Conservation (phyloP, 495 filamentous ascomycete genomes). For the Symbiotaphrina buchneri region DNA sequence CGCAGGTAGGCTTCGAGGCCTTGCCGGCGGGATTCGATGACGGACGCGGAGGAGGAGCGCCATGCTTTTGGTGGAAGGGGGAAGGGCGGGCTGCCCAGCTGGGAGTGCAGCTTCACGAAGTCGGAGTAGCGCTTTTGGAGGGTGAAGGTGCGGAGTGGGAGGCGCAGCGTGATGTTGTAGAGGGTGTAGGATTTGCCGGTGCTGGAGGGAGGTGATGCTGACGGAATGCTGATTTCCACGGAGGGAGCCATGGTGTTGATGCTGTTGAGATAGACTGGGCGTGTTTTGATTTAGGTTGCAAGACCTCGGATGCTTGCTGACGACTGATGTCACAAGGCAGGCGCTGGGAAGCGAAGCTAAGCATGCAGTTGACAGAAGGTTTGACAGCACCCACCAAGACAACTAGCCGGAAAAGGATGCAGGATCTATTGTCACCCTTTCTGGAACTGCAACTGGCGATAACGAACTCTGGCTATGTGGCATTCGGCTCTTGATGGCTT, state of each 20-base stretch:
- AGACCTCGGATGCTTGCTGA: no score
- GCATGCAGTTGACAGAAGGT: no score
- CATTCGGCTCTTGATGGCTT: no score
- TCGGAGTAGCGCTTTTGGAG: slow-evolving; percentile 90
- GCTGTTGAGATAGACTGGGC: no score
- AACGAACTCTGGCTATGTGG: no score
- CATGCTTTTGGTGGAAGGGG: slow-evolving; percentile 66
- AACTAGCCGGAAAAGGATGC: no score
- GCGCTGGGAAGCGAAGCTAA: no score
- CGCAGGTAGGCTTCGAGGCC: slow-evolving; percentile 65
- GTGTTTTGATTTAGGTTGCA: no score
- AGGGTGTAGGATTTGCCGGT: slow-evolving; percentile 58
- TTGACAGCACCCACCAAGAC: no score
- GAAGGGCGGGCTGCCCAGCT: slow-evolving; percentile 40
- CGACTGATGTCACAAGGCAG: no score
- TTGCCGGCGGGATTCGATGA: slow-evolving; percentile 57
- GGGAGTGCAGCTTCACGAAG: slow-evolving; percentile 54
- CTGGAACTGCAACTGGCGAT: no score
- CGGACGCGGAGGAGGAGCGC: slow-evolving; percentile 54
- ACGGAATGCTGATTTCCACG: slow-evolving; percentile 64
- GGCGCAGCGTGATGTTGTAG: slow-evolving; percentile 78
- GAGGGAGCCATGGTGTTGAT: slow-evolving; percentile 45
- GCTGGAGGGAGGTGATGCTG: slow-evolving; percentile 33
- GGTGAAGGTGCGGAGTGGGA: slow-evolving; percentile 70
- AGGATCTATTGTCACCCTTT: no score